Conservation (phyloP, 1,284 basidiomycete genomes). For the Sporisorium graminicola region DNA sequence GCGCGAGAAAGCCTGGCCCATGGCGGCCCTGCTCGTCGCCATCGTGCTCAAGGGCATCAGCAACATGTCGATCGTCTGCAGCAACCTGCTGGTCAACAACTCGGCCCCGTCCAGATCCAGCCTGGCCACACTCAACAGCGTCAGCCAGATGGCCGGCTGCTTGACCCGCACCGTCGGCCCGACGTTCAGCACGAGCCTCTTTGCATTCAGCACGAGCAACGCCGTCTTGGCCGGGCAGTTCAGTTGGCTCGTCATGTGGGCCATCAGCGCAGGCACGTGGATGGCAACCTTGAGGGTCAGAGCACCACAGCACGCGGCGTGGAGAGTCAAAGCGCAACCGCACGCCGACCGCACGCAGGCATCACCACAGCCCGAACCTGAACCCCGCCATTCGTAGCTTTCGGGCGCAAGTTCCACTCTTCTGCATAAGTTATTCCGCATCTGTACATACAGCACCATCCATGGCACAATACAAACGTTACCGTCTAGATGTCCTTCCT, state of each 20-base stretch:
- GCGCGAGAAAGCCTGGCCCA: slow-evolving; percentile 10
- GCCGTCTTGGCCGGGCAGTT: slow-evolving; percentile 40
- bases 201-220: slow-evolving; percentile 44
- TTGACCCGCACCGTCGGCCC: slow-evolving; percentile 51
- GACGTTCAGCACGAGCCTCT: slow-evolving; percentile 44
- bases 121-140: slow-evolving; percentile 53
- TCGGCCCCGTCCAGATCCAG: slow-evolving; percentile 32
- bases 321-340: slow-evolving; percentile 15
- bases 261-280: slow-evolving; percentile 21
- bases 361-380: too few species aligned
- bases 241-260: slow-evolving; percentile 45
- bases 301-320: slow-evolving; percentile 26
- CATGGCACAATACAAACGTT: too few species aligned
- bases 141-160: slow-evolving; percentile 49
- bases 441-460: background rate
- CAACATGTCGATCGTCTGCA: slow-evolving; percentile 56
- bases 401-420: too few species aligned
- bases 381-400: too few species aligned
- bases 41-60: slow-evolving; percentile 41
- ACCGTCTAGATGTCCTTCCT: slow-evolving; percentile 3
- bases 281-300: slow-evolving; percentile 24
- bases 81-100: slow-evolving; percentile 55
- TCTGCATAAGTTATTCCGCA: too few species aligned
- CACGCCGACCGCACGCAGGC: too few species aligned
- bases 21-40: slow-evolving; percentile 10